Conservation (phyloP, 139 green algal genomes). For the Picochlorum sp. region DNA sequence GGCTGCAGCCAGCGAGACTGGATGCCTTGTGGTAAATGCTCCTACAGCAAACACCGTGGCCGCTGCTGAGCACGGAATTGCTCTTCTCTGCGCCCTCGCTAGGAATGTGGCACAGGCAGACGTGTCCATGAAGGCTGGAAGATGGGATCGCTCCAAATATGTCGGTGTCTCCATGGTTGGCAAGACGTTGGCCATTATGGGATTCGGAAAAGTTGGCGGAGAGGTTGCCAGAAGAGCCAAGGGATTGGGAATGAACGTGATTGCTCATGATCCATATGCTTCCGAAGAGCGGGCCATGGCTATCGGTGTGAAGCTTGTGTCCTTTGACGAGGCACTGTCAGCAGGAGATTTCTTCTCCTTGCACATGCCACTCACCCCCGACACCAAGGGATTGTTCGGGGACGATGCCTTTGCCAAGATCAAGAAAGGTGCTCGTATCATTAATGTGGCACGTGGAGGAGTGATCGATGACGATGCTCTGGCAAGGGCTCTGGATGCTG, state of each 20-base stretch:
- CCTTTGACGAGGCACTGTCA: slow-evolving; percentile 75
- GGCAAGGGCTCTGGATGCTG: slow-evolving; percentile 66
- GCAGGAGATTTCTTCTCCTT: slow-evolving; percentile 77
- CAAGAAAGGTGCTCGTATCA: slow-evolving; percentile 80
- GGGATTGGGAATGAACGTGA: slow-evolving; percentile 76
- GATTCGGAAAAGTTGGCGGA: slow-evolving; percentile 92
- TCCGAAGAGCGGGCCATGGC: slow-evolving; percentile 62
- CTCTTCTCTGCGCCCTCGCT: slow-evolving; percentile 77
- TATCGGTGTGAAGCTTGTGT: slow-evolving; percentile 72
- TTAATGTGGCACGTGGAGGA: slow-evolving; percentile 91
- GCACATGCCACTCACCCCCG: slow-evolving; percentile 78
- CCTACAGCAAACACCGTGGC: slow-evolving; percentile 96
- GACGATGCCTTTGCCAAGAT: slow-evolving; percentile 78
- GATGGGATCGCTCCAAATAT: slow-evolving; percentile 80
- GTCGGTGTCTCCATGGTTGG: slow-evolving; percentile 79
- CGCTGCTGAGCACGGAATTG: slow-evolving; percentile 93
- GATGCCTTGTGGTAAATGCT: slow-evolving; percentile 95
- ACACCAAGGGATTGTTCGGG: slow-evolving; percentile 79
- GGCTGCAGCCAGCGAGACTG: slow-evolving; percentile 78
- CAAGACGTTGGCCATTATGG: slow-evolving; percentile 90
- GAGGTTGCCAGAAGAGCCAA: slow-evolving; percentile 81
- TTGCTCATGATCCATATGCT: slow-evolving; percentile 91
- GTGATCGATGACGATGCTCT: slow-evolving; percentile 89
- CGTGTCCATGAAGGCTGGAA: slow-evolving; percentile 76
- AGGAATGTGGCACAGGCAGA: slow-evolving; percentile 84